A percentile compares a stretch with the other conserved stretches of the same genome.
phyloP scores from a whole-genome alignment of 192 early-diverging fungal species.

The Coemansia sp. region DNA sequence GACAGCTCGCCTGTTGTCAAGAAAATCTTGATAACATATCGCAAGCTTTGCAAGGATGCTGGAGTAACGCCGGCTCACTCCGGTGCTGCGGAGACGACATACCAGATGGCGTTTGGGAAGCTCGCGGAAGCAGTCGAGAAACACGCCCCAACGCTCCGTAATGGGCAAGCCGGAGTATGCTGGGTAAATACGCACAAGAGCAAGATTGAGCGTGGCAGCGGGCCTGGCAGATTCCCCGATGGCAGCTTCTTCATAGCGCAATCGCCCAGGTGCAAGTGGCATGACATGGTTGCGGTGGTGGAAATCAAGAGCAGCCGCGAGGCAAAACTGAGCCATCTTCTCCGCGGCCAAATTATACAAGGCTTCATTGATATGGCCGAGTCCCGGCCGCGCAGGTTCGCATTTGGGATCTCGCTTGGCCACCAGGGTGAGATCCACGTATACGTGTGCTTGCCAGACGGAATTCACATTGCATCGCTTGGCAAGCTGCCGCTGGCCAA shows the following conservation, averaged over 20 bases:
- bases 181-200: not conserved
- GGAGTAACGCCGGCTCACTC: not conserved
- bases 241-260: not conserved
- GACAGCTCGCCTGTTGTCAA: not conserved
- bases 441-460: not conserved
- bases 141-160: not conserved
- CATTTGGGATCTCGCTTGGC: not conserved
- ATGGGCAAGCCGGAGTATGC: not conserved
- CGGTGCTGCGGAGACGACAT: not conserved
- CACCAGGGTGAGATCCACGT: not conserved
- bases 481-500: not conserved
- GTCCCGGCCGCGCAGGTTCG: not conserved
- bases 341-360: not conserved
- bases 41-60: not conserved
- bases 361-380: conserved; percentile 3
- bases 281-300: not conserved
- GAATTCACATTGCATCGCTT: not conserved
- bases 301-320: not conserved
- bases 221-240: not conserved
- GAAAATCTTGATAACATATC: not conserved
- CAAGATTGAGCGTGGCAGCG: not conserved
- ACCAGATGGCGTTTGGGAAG: not conserved
- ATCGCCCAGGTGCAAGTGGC: not conserved
- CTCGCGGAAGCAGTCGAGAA: not conserved
- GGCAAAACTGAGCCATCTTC: not conserved